Evolutionary conservation across 176 grass and related monocot genomes (phyloP).

Genomic region (Oryza punctata): DNA sequence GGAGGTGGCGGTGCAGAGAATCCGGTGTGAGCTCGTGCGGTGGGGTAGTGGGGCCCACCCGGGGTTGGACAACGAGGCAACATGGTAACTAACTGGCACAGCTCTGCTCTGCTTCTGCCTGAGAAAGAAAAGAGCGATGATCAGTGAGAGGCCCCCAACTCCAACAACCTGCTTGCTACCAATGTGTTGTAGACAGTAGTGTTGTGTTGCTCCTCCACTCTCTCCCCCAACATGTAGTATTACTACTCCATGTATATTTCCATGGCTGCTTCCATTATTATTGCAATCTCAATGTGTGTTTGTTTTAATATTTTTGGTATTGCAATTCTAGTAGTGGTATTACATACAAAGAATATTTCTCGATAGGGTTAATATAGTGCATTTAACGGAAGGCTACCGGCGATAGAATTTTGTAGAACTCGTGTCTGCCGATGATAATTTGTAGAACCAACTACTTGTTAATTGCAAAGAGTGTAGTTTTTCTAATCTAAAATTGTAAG

Average conservation of each 20-base stretch:
- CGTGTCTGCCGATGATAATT: too few species aligned
- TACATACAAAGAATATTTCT: not conserved
- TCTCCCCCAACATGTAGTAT: too few species aligned
- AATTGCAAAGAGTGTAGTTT: too few species aligned
- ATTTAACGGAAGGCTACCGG: not conserved
- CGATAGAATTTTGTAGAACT: too few species aligned
- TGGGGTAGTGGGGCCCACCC: conserved; percentile 22
- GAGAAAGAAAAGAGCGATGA: not conserved
- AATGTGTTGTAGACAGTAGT: not conserved
- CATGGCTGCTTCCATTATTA: not conserved
- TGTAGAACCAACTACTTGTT: too few species aligned
- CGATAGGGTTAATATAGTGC: accelerated
- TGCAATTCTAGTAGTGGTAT: not conserved
- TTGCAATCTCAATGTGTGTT: not conserved
- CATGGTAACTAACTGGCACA: conserved; percentile 34
- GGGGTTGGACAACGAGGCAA: conserved; percentile 29
- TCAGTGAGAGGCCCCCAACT: conserved; percentile 16
- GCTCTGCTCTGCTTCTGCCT: not conserved
- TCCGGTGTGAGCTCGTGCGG: conserved; percentile 43
- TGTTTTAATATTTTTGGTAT: too few species aligned
- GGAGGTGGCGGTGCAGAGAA: conserved; percentile 29
- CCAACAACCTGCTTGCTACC: conserved; percentile 11
- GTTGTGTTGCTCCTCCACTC: conserved; percentile 14
- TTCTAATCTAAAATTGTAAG: too few species aligned
- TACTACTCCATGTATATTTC: not conserved